Base-by-base conservation (phyloP, 306 rosid genomes). In the Pueraria montana region DNA sequence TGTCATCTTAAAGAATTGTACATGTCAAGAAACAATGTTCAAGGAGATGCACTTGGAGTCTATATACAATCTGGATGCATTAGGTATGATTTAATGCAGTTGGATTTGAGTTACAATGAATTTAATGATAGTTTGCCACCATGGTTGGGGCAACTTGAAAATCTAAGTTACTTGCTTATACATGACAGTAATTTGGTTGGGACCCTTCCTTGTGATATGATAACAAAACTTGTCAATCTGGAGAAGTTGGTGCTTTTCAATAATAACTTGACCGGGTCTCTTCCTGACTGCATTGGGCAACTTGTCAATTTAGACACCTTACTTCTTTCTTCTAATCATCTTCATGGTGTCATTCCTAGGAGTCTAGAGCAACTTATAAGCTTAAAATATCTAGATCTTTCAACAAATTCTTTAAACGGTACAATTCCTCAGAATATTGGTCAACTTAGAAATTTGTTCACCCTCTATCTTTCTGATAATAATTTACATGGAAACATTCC, bases 291-390 rank as follows among this genome's bases (percentile, higher is more conserved):
- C 36, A 53, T 66, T 30, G 84, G 87, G 4, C 75, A 59, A 6
- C 18, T 58, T 5, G 68, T 77, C 70, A 74, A 32, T 45, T 72
- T 66, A 16, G 12, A 1, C 1, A 6, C 8, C 11, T 59, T 83
- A 14, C 2, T 13, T 65, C 80, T 84, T 45, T 73, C 87, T 9
- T 11, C 2, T 3, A 84, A 88, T 75, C 17, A 17, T 34, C 53
- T 86, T n/a, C 4, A 74, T 45, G 89, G 89, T 69, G 32, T n/a
- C 18, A 76, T 84, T 32, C 84, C 87, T 0, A 21, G 36, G 21
- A 56, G 74, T 81, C 36, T 83, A 12, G 84, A 68, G 42, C 77
- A 66, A 70, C 63, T 77, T 45, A 76, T 20, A 18, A 78, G 68
- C 6, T 70, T 79, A 36, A 24, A 42, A 38, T 8, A 20, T 40